Evolutionary conservation across 2,329 filamentous ascomycete species (phyloP), one percentile per base, ranked within the genome.

Genomic region (Parastagonospora nodorum): DNA sequence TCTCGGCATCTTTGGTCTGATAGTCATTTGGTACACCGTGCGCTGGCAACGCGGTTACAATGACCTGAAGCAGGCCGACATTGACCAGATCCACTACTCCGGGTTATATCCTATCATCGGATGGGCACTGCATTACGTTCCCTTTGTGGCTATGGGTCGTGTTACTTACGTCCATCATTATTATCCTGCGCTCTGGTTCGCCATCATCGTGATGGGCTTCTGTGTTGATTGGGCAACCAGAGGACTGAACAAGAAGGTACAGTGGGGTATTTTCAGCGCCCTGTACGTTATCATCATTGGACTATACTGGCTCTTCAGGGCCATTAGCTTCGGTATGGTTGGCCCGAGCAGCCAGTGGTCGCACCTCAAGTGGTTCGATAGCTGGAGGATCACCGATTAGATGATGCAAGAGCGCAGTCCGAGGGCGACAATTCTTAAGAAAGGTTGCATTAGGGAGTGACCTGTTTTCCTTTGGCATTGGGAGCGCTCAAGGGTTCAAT

Each of bases 101-200:
- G 94, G 90, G 42, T 71, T 99, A 51, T 99, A 99, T 75, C 93
- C 94, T 8, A 81, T 93, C 49, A 83, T 94, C 48, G 94, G 94
- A 56, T 99, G 94, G 94, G 87, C 96, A 76, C 82, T 99, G 42
- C 94, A 99, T 78, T 99, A 97, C 74, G 78, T 96, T 56, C 94
- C 94, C 1, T 99, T 97, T 76, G 85, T 96, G 67, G 86, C 94
- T 69, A 99, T 99, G 95, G 94, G 92, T 9, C 90, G 94, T 82
- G 94, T 99, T 54, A 99, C 94, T 12, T 99, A 99, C 69, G 94
- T 99, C 47, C 94, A 99, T 75, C 94, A 99, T 79, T 99, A 99
- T 81, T 99, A 97, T 75, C 94, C 94, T 9, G 94, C 94, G 8
- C 84, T 99, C 9, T 99, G 97, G 80, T 99, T 97, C 74, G 92